A percentile compares a stretch with the other conserved stretches of the same genome.
Evolutionary conservation across 805 yeast genomes (phyloP).

Genomic region (Yarrowia sp.): DNA sequence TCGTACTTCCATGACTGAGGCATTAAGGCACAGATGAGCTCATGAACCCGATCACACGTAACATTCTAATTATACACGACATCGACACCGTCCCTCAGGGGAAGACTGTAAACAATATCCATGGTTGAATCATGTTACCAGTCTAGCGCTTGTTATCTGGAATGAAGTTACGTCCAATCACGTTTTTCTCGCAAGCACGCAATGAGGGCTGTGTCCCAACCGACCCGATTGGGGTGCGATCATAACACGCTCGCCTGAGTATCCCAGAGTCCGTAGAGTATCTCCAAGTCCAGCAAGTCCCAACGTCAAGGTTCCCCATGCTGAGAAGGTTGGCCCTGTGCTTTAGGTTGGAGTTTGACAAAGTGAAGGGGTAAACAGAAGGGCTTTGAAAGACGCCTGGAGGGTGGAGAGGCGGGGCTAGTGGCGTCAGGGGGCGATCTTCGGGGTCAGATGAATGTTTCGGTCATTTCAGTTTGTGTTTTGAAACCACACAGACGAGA

Average conservation of each 20-base stretch:
- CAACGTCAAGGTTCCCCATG: conserved; percentile 1
- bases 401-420: neutral
- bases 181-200: conserved; percentile 3
- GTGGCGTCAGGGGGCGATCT: neutral
- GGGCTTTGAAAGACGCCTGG: neutral
- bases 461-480: no score
- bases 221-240: neutral
- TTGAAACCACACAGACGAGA: neutral
- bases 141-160: no score
- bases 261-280: conserved; percentile 17
- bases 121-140: no score
- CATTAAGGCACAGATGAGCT: no score
- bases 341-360: conserved; percentile 15
- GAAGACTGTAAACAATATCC: no score
- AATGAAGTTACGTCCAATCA: neutral
- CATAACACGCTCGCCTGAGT: neutral
- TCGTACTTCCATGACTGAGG: no score
- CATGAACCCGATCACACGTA: no score
- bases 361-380: conserved; percentile 3
- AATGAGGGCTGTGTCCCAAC: conserved; percentile 22
- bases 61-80: no score
- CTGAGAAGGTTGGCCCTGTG: conserved; percentile 20
- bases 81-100: no score
- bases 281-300: conserved; percentile 31
- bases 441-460: neutral